phyloP scores from a whole-genome alignment of 208 protist genomes.

The Tritrichomonas foetus region DNA sequence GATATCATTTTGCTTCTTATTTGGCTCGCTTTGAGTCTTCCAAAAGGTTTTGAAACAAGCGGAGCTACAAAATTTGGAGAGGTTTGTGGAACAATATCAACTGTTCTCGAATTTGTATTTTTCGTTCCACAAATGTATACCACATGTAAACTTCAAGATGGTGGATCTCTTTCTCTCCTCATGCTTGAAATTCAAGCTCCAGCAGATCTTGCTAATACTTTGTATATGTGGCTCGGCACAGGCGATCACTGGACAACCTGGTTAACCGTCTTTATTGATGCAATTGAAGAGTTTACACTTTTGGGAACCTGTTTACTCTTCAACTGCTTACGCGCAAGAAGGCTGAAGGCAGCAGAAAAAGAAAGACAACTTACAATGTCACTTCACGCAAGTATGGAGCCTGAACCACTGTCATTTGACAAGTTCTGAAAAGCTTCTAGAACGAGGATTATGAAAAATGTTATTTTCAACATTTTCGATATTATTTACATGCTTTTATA shows the following conservation, averaged over 20 bases:
- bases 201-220: not conserved
- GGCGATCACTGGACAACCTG: not conserved
- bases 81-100: not conserved
- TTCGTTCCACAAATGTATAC: not conserved
- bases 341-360: no score
- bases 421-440: no score
- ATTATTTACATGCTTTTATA: no score
- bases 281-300: not conserved
- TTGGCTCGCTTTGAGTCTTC: not conserved
- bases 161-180: not conserved
- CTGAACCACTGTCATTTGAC: no score
- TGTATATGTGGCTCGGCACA: not conserved
- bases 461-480: no score
- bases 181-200: conserved; percentile 9
- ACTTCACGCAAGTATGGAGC: no score
- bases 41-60: not conserved
- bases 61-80: not conserved
- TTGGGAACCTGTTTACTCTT: not conserved
- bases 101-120: not conserved
- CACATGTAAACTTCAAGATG: not conserved
- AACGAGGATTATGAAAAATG: no score
- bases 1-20: not conserved
- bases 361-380: no score
- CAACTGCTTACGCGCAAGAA: not conserved
- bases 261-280: not conserved